Base-by-base conservation (phyloP, 2,329 filamentous ascomycete genomes). In the Moelleriella libera region DNA sequence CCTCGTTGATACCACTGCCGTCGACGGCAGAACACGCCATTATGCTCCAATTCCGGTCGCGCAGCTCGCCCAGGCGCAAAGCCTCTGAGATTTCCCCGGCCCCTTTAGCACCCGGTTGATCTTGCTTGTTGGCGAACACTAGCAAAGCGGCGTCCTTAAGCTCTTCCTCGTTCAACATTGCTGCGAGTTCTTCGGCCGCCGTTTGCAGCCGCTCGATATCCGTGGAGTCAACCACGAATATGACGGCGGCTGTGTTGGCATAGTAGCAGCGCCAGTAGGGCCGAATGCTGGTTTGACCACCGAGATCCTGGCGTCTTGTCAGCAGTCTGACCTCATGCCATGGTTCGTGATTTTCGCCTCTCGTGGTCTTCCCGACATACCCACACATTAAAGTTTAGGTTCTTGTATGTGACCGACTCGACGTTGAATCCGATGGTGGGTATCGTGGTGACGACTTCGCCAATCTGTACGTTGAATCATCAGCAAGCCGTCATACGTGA, bases 241-340 rank as follows among this genome's bases (percentile, higher is more conserved):
- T 90, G 55, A 98, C 92, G 14, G 92, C 92, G 31, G 92, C 90
- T 1, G 92, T 98, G 71, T 98, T 97, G 63, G 89, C 88, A 63
- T 97, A 98, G 75, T 98, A 98, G 71, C 92, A 98, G 65, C 92
- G 80, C 92, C 92, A 98, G 72, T 98, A 98, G 2, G 92, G 92
- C 55, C 92, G 80, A 64, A 98, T 98, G 56, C 85, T 94, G n/a
- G 92, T 98, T 74, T 98, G 92, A 40, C 92, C 92, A 61, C 92
- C 90, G 44, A 97, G 76, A 71, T 97, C 90, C 83, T 86, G 55
- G 45, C 5, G 3, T 34, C 14, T 10, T 21, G 46, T 50, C 30
- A 50, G 46, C 12, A 37, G 12, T 8, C 8, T 12, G 34, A 37
- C 12, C 8, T 37, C 34, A 5, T 21, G 12, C 12, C 14, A 34